phyloP scores from a whole-genome alignment of 1,139 yeast species.

The Blastobotrys malaysiensis region DNA sequence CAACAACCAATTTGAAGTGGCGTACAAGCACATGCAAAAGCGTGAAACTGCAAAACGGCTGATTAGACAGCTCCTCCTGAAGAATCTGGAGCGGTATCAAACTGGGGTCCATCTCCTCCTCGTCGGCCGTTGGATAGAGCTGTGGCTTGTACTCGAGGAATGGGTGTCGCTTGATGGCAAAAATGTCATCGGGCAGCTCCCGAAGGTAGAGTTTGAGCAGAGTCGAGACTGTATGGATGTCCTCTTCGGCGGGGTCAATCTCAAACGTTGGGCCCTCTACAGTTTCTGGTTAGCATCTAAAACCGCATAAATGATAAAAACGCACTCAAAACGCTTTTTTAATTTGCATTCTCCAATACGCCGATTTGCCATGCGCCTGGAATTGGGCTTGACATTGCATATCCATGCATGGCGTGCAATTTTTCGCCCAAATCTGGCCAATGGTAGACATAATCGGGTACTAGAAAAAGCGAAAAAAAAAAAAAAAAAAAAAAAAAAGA shows the following conservation, averaged over 20 bases:
- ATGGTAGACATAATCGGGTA: neutral
- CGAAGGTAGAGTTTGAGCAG: constrained; percentile 71
- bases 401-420: neutral
- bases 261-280: constrained; percentile 54
- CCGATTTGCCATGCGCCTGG: neutral
- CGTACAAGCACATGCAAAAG: constrained; percentile 25
- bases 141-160: constrained; percentile 15
- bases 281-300: constrained; percentile 9
- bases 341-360: neutral
- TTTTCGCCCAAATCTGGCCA: neutral
- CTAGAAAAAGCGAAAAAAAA: neutral
- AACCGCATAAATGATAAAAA: neutral
- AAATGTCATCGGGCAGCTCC: constrained; percentile 73
- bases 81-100: constrained; percentile 20
- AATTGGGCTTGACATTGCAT: neutral
- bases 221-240: constrained; percentile 79
- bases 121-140: constrained; percentile 7
- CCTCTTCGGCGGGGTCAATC: constrained; percentile 57
- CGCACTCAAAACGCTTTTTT: neutral
- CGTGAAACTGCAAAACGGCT: constrained; percentile 26
- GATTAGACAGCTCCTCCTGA: constrained; percentile 22
- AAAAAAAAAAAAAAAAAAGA: neutral
- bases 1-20: constrained; percentile 25
- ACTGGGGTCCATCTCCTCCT: constrained; percentile 17
- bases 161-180: constrained; percentile 31